phyloP scores from a whole-genome alignment of 2,329 filamentous ascomycete genomes.

The Fusarium dimerum region DNA sequence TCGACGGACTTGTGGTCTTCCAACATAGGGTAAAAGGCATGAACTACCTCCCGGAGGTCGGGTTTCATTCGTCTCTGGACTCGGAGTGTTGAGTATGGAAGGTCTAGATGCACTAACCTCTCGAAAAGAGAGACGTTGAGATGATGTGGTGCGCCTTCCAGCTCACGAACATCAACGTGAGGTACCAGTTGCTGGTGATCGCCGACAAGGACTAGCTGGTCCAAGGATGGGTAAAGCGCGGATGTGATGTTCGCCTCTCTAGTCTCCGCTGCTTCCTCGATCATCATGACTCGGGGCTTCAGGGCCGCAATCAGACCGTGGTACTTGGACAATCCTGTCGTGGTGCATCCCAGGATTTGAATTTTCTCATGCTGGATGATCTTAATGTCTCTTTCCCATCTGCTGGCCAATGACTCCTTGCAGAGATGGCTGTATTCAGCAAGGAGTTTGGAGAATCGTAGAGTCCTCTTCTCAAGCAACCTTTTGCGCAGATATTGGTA shows the following conservation, averaged over 20 bases:
- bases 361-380: slow-evolving; percentile 39
- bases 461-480: slow-evolving; percentile 49
- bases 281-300: slow-evolving; percentile 66
- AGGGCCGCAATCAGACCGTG: slow-evolving; percentile 67
- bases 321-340: slow-evolving; percentile 81
- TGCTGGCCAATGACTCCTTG: slow-evolving; percentile 50
- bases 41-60: slow-evolving; percentile 44
- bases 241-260: slow-evolving; percentile 62
- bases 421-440: background rate
- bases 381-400: slow-evolving; percentile 58
- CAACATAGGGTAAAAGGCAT: slow-evolving; percentile 48
- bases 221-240: slow-evolving; percentile 50
- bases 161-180: slow-evolving; percentile 61
- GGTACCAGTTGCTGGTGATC: slow-evolving; percentile 81
- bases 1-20: slow-evolving; percentile 46
- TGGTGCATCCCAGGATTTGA: slow-evolving; percentile 67
- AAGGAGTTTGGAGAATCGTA: slow-evolving; percentile 51
- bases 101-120: slow-evolving; percentile 65
- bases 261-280: slow-evolving; percentile 81
- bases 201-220: slow-evolving; percentile 64
- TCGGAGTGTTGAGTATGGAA: slow-evolving; percentile 65
- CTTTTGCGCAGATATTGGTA: slow-evolving; percentile 65
- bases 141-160: slow-evolving; percentile 62
- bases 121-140: slow-evolving; percentile 80
- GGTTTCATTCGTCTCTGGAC: slow-evolving; percentile 65